These are phyloP conservation scores for Haberlea rhodopensis DNA, from an alignment of 257 asterid species.

Conservation along the genomic window DNA sequence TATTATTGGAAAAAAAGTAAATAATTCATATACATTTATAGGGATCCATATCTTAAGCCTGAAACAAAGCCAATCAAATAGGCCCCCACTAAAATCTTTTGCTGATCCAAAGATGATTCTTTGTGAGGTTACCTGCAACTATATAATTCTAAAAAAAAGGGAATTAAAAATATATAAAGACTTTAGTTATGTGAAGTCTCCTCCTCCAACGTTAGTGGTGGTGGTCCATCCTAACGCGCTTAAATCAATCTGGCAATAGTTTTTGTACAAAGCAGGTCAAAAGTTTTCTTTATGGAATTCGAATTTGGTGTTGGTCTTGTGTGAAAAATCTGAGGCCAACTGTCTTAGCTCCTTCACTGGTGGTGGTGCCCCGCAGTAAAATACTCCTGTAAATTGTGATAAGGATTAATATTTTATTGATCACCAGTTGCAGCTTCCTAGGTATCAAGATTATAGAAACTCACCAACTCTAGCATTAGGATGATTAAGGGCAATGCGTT, in stretches of 20 bases:
- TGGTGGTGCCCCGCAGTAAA: slow-evolving; percentile 92
- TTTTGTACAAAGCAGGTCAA: slow-evolving; percentile 31
- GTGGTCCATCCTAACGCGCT: slow-evolving; percentile 33
- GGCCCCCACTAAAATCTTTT: slow-evolving; percentile 24
- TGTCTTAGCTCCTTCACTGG: slow-evolving; percentile 58
- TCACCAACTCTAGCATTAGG: slow-evolving; percentile 59
- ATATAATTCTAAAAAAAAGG: slow-evolving; percentile 14
- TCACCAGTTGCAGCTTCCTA: slow-evolving; percentile 21
- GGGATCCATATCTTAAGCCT: not conserved
- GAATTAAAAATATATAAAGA: not conserved
- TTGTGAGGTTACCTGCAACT: slow-evolving; percentile 14
- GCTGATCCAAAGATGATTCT: slow-evolving; percentile 32
- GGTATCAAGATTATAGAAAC: too few relatives aligned
- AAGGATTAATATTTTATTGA: not conserved
- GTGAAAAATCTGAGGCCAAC: slow-evolving; percentile 70
- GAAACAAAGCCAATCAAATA: slow-evolving; percentile 16
- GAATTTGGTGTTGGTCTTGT: slow-evolving; percentile 69
- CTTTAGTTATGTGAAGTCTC: not conserved
- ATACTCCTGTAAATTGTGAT: slow-evolving; percentile 62
- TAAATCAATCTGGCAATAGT: not conserved
- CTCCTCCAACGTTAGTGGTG: slow-evolving; percentile 23
- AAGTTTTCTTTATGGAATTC: slow-evolving; percentile 91
- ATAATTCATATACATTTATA: slow-evolving; percentile 20
- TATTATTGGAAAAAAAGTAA: slow-evolving; percentile 1
- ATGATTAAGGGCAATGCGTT: slow-evolving; percentile 70